Percentiles rank a stretch among this genome's conserved stretches.
These are phyloP conservation scores for Penicillium canariense DNA, from an alignment of 495 filamentous ascomycete genomes.

Conservation along the genomic window DNA sequence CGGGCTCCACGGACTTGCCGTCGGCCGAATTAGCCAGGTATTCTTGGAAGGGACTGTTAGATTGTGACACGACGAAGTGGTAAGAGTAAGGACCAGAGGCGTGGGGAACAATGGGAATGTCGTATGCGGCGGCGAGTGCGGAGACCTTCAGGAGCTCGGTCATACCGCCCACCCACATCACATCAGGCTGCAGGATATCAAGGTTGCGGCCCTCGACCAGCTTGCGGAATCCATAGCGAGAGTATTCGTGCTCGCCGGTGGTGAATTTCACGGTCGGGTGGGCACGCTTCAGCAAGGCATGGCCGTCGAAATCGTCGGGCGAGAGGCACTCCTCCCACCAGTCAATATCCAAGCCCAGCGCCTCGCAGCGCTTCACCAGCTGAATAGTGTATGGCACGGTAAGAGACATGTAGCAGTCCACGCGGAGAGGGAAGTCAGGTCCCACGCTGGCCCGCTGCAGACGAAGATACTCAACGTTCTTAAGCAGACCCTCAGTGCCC, in stretches of 20 bases:
- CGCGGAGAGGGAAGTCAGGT: slow-evolving; percentile 86
- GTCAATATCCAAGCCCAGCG: slow-evolving; percentile 79
- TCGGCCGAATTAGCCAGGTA: slow-evolving; percentile 91
- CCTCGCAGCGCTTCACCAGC: slow-evolving; percentile 75
- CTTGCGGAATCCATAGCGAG: slow-evolving; percentile 89
- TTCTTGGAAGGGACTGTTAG: slow-evolving; percentile 90
- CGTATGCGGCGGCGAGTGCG: slow-evolving; percentile 85
- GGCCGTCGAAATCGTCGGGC: slow-evolving; percentile 88
- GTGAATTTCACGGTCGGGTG: slow-evolving; percentile 92
- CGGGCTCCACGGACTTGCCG: slow-evolving; percentile 80
- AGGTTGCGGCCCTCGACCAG: slow-evolving; percentile 87
- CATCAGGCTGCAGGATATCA: slow-evolving; percentile 91
- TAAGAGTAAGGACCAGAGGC: slow-evolving; percentile 91
- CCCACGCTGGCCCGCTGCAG: slow-evolving; percentile 82
- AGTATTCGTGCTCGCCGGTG: slow-evolving; percentile 93
- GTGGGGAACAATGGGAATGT: slow-evolving; percentile 91
- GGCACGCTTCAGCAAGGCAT: slow-evolving; percentile 80
- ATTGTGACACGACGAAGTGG: slow-evolving; percentile 88
- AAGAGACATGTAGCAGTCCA: slow-evolving; percentile 95
- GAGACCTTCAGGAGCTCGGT: slow-evolving; percentile 88
- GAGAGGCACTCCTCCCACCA: slow-evolving; percentile 95
- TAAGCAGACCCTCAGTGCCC: slow-evolving; percentile 72
- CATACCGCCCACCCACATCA: slow-evolving; percentile 94
- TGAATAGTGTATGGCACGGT: slow-evolving; percentile 91
- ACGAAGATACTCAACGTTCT: slow-evolving; percentile 84